Evolutionary conservation across 2,329 filamentous ascomycete species (phyloP).

Genomic region (Venturia nashicola): DNA sequence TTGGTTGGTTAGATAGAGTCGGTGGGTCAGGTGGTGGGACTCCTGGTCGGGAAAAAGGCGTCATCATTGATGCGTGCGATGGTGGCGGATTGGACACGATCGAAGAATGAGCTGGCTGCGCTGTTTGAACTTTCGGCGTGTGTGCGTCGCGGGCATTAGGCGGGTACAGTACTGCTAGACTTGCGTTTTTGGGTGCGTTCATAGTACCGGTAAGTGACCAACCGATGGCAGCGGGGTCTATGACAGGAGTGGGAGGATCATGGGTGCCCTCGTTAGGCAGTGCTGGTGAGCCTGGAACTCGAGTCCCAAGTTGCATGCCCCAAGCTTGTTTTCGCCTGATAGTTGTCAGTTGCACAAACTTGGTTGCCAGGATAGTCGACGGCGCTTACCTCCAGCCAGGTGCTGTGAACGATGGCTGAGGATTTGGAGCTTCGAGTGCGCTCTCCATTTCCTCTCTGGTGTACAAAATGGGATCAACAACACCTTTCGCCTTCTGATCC

Average conservation of each 20-base stretch:
- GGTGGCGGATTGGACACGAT: slow-evolving; percentile 12
- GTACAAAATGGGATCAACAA: slow-evolving; percentile 60
- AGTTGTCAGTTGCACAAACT: slow-evolving; percentile 12
- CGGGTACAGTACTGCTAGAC: slow-evolving; percentile 69
- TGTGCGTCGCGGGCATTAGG: neutral
- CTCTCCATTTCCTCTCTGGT: slow-evolving; percentile 67
- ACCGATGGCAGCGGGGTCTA: slow-evolving; percentile 44
- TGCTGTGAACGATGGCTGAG: slow-evolving; percentile 36
- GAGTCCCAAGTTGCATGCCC: slow-evolving; percentile 5
- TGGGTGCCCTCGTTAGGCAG: neutral
- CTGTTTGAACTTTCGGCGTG: slow-evolving; percentile 27
- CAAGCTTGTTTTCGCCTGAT: slow-evolving; percentile 32
- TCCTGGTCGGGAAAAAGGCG: neutral
- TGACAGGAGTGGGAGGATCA: neutral
- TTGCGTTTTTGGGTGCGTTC: slow-evolving; percentile 68
- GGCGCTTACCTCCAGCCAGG: slow-evolving; percentile 35
- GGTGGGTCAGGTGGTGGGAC: neutral
- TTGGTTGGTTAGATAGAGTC: neutral
- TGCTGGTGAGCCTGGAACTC: slow-evolving; percentile 16
- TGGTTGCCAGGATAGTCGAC: slow-evolving; percentile 32
- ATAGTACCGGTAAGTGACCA: slow-evolving; percentile 84
- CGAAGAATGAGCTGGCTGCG: slow-evolving; percentile 19
- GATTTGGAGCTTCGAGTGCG: slow-evolving; percentile 43
- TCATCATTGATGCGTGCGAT: neutral
- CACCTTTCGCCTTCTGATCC: slow-evolving; percentile 78